Percentiles rank a stretch among this genome's conserved stretches.
These are phyloP conservation scores for Elongisporangium prolatum DNA, from an alignment of 352 stramenopile genomes.

Conservation along the genomic window DNA sequence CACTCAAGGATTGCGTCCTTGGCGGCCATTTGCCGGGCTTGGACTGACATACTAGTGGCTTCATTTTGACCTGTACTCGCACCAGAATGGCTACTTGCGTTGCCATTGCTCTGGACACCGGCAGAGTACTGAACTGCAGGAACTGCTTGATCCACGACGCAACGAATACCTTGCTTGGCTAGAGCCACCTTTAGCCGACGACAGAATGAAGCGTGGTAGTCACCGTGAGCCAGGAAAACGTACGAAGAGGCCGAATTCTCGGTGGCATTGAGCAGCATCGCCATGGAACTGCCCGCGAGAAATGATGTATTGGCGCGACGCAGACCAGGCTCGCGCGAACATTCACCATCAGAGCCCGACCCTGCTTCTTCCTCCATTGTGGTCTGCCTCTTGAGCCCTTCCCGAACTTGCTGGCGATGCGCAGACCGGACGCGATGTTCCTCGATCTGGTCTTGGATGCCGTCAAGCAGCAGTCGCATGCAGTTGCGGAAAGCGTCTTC, in stretches of 20 bases:
- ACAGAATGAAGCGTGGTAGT: slow-evolving; percentile 70
- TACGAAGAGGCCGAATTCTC: slow-evolving; percentile 17
- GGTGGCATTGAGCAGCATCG: background rate
- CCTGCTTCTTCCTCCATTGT: background rate
- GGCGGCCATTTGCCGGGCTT: slow-evolving; percentile 59
- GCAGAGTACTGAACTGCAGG: slow-evolving; percentile 38
- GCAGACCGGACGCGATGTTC: slow-evolving; percentile 53
- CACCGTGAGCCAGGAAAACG: slow-evolving; percentile 73
- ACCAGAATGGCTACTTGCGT: slow-evolving; percentile 11
- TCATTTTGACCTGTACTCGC: slow-evolving; percentile 3
- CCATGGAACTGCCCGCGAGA: background rate
- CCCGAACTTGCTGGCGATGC: slow-evolving; percentile 19
- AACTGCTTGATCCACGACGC: slow-evolving; percentile 46
- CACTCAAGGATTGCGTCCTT: slow-evolving; percentile 75
- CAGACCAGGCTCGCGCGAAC: background rate
- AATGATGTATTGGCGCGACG: background rate
- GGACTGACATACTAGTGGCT: slow-evolving; percentile 21
- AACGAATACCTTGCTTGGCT: slow-evolving; percentile 50
- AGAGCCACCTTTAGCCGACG: slow-evolving; percentile 49
- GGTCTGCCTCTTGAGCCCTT: background rate
- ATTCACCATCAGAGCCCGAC: background rate
- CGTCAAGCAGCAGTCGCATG: slow-evolving; percentile 66
- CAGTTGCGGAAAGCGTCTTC: slow-evolving; percentile 61
- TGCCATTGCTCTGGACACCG: slow-evolving; percentile 6
- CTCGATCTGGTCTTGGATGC: slow-evolving; percentile 82